Evolutionary conservation across 495 filamentous ascomycete genomes (phyloP).

Genomic region (Podospora pseudopauciseta): DNA sequence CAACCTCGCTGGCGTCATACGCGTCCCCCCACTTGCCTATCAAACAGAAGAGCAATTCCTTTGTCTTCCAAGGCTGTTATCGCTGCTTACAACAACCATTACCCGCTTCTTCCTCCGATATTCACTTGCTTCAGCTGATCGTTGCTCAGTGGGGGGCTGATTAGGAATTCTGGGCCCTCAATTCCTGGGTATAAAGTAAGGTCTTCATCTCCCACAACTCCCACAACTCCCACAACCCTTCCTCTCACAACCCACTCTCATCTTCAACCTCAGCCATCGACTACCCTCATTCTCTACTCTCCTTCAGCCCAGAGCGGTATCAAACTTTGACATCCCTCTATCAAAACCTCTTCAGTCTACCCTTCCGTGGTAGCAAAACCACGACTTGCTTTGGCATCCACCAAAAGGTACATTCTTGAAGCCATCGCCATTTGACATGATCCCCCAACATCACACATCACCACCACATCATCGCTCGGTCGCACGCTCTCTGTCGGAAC

Average conservation of each 20-base stretch:
- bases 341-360: not conserved
- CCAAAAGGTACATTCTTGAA: not conserved
- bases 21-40: not conserved
- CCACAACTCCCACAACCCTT: not conserved
- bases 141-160: not conserved
- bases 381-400: not conserved
- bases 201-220: not conserved
- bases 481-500: not conserved
- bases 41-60: not conserved
- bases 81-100: not conserved
- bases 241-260: not conserved
- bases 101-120: not conserved
- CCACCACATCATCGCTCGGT: not conserved
- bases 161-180: not conserved
- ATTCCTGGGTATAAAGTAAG: not conserved
- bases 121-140: not conserved
- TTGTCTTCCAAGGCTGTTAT: not conserved
- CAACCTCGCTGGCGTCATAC: not conserved
- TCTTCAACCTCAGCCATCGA: not conserved
- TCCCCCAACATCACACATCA: not conserved
- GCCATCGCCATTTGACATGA: slow-evolving; percentile 18
- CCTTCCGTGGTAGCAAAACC: not conserved
- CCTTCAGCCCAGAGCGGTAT: not conserved
- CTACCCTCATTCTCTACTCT: not conserved
- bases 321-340: not conserved